Percentiles rank a stretch among this genome's conserved stretches.
Evolutionary conservation across 345 rosid genomes (phyloP).

Genomic region (Xanthoceras sorbifolium): DNA sequence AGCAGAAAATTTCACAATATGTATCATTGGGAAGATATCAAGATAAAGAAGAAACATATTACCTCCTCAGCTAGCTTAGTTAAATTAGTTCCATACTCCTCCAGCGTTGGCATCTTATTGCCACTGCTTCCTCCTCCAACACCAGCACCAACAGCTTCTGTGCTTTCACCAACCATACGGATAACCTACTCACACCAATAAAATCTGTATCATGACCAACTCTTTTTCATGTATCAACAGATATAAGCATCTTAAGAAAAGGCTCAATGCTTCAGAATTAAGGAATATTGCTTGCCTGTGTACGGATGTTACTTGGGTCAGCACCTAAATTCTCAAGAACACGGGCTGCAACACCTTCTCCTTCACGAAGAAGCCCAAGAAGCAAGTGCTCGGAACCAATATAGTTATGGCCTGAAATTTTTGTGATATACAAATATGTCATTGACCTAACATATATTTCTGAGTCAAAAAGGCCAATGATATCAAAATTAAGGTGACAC

Average conservation of each 20-base stretch:
- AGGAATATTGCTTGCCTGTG: constrained; percentile 66
- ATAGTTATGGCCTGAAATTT: constrained; percentile 83
- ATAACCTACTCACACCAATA: constrained; percentile 61
- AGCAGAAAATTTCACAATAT: not conserved
- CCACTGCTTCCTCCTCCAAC: constrained; percentile 76
- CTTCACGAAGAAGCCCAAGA: constrained; percentile 95
- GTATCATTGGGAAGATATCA: not conserved
- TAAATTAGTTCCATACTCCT: constrained; percentile 97
- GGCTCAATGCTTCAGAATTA: constrained; percentile 1
- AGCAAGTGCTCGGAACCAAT: constrained; percentile 99
- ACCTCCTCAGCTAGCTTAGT: constrained; percentile 99
- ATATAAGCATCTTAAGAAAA: not conserved
- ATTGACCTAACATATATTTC: constrained; percentile 3
- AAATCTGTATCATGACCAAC: not conserved
- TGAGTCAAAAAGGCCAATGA: not conserved
- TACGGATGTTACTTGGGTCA: constrained; percentile 87
- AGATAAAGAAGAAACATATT: constrained; percentile 13
- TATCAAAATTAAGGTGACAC: not conserved
- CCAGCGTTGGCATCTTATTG: constrained; percentile 97
- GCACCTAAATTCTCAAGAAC: constrained; percentile 95
- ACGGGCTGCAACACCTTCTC: constrained; percentile 99
- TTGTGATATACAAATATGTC: constrained; percentile 3
- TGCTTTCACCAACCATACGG: constrained; percentile 97
- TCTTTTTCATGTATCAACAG: not conserved
- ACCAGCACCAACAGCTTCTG: constrained; percentile 74